A percentile compares a stretch with the other conserved stretches of the same genome.
phyloP scores from a whole-genome alignment of 768 basidiomycete genomes.

The Serpula lacrymans region DNA sequence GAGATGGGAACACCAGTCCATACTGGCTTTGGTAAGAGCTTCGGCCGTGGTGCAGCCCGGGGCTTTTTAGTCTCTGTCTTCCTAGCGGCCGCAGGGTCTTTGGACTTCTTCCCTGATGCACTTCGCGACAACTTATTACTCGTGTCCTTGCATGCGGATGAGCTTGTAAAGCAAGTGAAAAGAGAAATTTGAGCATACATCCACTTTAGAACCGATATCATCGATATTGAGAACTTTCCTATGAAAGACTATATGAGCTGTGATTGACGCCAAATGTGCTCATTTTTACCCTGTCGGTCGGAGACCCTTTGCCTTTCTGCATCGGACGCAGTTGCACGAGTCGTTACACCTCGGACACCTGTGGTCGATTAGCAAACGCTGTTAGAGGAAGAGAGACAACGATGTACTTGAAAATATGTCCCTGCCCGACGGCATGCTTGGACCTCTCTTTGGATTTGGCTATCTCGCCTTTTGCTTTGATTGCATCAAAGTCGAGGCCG shows the following conservation, averaged over 20 bases:
- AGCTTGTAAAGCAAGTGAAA: too few species aligned
- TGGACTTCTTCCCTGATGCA: conserved; percentile 13
- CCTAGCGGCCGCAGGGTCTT: conserved; percentile 3
- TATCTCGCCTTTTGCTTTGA: conserved; percentile 33
- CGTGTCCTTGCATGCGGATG: too few species aligned
- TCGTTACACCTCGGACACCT: conserved; percentile 72
- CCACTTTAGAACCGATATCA: conserved; percentile 13
- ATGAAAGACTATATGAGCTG: background rate
- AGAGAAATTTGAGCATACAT: too few species aligned
- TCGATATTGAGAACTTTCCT: conserved; percentile 10
- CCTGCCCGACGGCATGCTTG: conserved; percentile 25
- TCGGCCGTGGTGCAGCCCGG: conserved; percentile 4
- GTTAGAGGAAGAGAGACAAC: conserved; percentile 1
- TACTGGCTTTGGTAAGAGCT: conserved; percentile 40
- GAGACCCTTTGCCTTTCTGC: conserved; percentile 62
- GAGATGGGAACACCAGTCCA: conserved; percentile 51
- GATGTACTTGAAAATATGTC: conserved; percentile 53
- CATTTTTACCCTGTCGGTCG: conserved; percentile 59
- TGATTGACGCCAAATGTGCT: conserved; percentile 30
- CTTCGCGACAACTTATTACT: conserved; percentile 3
- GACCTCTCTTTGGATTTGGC: conserved; percentile 15
- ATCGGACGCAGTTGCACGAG: conserved; percentile 63
- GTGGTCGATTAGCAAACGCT: conserved; percentile 11
- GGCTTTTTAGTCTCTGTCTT: conserved; percentile 5
- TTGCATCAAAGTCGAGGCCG: conserved; percentile 40